Evolutionary conservation across 495 filamentous ascomycete species (phyloP).

Genomic region (Penicillium herquei): DNA sequence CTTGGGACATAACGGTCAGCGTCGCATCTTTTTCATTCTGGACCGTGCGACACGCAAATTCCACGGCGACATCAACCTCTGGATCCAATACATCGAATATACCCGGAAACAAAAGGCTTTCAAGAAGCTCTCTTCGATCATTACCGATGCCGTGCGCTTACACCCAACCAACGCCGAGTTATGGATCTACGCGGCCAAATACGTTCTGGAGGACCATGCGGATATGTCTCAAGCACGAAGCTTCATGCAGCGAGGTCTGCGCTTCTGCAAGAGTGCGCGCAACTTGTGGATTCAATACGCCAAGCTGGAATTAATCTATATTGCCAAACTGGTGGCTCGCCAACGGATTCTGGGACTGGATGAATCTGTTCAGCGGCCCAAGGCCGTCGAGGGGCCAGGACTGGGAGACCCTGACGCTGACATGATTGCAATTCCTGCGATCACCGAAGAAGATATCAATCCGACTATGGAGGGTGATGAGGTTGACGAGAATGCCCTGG

Average conservation of each 20-base stretch:
- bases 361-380: conserved; percentile 40
- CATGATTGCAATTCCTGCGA: conserved; percentile 59
- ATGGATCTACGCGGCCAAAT: conserved; percentile 83
- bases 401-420: conserved; percentile 44
- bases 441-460: conserved; percentile 67
- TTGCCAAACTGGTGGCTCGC: conserved; percentile 72
- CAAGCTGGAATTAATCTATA: conserved; percentile 87
- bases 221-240: conserved; percentile 84
- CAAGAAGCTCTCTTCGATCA: conserved; percentile 74
- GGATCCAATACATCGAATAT: conserved; percentile 89
- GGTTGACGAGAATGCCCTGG: conserved; percentile 49
- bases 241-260: conserved; percentile 83
- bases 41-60: conserved; percentile 86
- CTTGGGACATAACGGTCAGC: conserved; percentile 63
- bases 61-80: conserved; percentile 77
- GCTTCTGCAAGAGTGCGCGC: conserved; percentile 75
- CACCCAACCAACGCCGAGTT: conserved; percentile 80
- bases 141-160: conserved; percentile 75
- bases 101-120: conserved; percentile 70
- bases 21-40: conserved; percentile 82
- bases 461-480: conserved; percentile 51
- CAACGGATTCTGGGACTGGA: conserved; percentile 71
- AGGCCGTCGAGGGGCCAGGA: conserved; percentile 37
- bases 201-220: conserved; percentile 68
- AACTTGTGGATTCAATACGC: conserved; percentile 86